Percentiles rank a stretch among this genome's conserved stretches.
Conservation (phyloP, 345 rosid genomes). For the Pseudoturritis turrita region DNA sequence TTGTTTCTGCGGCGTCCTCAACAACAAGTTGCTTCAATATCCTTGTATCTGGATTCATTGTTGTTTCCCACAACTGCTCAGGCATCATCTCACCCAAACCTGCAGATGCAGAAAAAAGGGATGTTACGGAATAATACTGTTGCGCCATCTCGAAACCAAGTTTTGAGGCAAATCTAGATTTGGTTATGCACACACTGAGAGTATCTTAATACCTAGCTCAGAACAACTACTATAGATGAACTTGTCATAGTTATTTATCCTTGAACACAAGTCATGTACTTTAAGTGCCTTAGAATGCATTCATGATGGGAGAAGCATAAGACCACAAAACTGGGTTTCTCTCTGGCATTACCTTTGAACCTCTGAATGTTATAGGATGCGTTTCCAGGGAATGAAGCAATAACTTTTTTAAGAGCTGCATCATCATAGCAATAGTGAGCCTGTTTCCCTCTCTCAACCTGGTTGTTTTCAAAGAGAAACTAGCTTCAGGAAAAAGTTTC, state of each 20-base stretch:
- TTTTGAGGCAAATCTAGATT: background rate
- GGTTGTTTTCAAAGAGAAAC: slow-evolving; percentile 22
- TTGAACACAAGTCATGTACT: background rate
- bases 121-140: background rate
- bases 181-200: background rate
- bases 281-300: background rate
- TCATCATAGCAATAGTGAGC: slow-evolving; percentile 77
- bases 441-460: slow-evolving; percentile 95
- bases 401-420: slow-evolving; percentile 56
- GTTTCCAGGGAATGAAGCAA: slow-evolving; percentile 59
- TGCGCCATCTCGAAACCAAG: background rate
- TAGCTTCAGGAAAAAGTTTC: background rate
- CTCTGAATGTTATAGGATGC: slow-evolving; percentile 91
- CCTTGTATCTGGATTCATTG: slow-evolving; percentile 75
- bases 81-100: slow-evolving; percentile 99
- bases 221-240: background rate
- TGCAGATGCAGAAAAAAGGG: slow-evolving; percentile 19
- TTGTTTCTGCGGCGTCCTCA: slow-evolving; percentile 77
- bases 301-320: background rate
- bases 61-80: slow-evolving; percentile 82
- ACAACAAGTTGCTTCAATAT: slow-evolving; percentile 73
- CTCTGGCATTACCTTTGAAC: slow-evolving; percentile 67
- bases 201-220: background rate
- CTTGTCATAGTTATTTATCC: background rate
- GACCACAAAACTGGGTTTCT: background rate